phyloP scores from a whole-genome alignment of 306 rosid species.

The Notholithocarpus densiflorus region DNA sequence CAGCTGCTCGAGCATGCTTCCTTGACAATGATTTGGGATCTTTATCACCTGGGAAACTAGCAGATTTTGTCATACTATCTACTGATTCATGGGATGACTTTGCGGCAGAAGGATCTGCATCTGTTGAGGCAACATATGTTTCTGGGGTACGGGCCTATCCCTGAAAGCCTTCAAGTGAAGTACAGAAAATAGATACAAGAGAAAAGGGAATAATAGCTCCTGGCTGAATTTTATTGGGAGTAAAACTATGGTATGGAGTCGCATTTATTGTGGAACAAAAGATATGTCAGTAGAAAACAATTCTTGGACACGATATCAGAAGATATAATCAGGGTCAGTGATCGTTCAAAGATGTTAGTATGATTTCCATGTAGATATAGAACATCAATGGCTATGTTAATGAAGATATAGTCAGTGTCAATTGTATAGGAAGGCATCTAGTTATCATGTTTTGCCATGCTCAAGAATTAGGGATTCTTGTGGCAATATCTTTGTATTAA shows the following conservation, averaged over 20 bases:
- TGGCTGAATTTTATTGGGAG: background rate
- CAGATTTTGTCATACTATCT: slow-evolving; percentile 79
- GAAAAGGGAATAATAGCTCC: background rate
- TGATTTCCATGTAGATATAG: no score
- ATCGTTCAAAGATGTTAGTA: no score
- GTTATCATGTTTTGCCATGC: no score
- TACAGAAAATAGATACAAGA: background rate
- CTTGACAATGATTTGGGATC: slow-evolving; percentile 71
- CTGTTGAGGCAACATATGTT: slow-evolving; percentile 66
- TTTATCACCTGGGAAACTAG: slow-evolving; percentile 63
- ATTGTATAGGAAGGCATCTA: no score
- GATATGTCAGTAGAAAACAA: no score
- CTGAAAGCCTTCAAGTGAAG: slow-evolving; percentile 19
- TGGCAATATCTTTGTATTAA: no score
- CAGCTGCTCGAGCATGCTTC: slow-evolving; percentile 84
- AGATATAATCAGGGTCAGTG: no score
- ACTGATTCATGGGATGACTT: slow-evolving; percentile 60
- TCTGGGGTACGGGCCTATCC: slow-evolving; percentile 74
- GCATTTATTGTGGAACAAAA: background rate
- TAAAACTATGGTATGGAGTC: background rate
- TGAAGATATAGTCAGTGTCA: no score
- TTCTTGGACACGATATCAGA: no score
- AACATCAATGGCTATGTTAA: no score
- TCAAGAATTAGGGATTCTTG: no score
- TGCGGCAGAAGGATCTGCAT: slow-evolving; percentile 53